Percentiles rank a stretch among this genome's conserved stretches.
Conservation (phyloP, 2,329 filamentous ascomycete genomes). For the Penicillium sp. region DNA sequence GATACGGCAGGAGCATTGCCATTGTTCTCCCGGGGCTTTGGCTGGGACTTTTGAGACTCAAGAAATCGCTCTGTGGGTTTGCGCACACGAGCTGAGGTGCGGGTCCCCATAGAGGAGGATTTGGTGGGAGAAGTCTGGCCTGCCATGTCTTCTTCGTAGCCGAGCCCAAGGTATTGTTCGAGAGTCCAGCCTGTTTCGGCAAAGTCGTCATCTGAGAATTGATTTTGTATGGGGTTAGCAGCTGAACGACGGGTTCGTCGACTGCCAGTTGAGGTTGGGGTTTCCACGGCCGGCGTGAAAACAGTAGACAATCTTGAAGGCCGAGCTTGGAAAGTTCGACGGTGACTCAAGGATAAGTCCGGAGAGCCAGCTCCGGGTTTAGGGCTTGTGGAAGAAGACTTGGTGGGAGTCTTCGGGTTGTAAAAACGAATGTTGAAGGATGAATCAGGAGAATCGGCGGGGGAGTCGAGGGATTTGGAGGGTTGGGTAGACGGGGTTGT, state of each 20-base stretch:
- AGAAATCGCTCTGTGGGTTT: slow-evolving; percentile 26
- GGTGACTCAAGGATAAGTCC: slow-evolving; percentile 13
- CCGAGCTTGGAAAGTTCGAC: slow-evolving; percentile 18
- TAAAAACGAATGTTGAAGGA: slow-evolving; percentile 16
- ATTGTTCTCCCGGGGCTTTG: slow-evolving; percentile 11
- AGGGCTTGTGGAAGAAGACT: slow-evolving; percentile 3
- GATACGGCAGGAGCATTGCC: background rate
- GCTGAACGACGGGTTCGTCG: slow-evolving; percentile 16
- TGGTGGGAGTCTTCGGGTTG: slow-evolving; percentile 9
- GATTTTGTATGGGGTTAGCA: slow-evolving; percentile 9
- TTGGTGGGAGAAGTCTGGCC: slow-evolving; percentile 16
- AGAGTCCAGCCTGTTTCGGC: slow-evolving; percentile 15
- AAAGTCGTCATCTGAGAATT: slow-evolving; percentile 12
- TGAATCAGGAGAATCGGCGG: slow-evolving; percentile 8
- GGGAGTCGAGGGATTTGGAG: slow-evolving; percentile 9
- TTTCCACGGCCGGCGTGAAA: slow-evolving; percentile 18
- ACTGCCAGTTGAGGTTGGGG: slow-evolving; percentile 11
- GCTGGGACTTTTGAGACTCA: slow-evolving; percentile 24
- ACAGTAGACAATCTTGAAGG: slow-evolving; percentile 24
- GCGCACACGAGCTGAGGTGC: slow-evolving; percentile 25
- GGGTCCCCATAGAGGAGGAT: slow-evolving; percentile 17
- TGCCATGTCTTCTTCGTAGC: slow-evolving; percentile 7
- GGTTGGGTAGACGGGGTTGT: slow-evolving; percentile 4
- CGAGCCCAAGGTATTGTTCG: slow-evolving; percentile 15
- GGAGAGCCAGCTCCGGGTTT: slow-evolving; percentile 1